Evolutionary conservation across 345 rosid genomes (phyloP).

Genomic region (Trapa incisa): DNA sequence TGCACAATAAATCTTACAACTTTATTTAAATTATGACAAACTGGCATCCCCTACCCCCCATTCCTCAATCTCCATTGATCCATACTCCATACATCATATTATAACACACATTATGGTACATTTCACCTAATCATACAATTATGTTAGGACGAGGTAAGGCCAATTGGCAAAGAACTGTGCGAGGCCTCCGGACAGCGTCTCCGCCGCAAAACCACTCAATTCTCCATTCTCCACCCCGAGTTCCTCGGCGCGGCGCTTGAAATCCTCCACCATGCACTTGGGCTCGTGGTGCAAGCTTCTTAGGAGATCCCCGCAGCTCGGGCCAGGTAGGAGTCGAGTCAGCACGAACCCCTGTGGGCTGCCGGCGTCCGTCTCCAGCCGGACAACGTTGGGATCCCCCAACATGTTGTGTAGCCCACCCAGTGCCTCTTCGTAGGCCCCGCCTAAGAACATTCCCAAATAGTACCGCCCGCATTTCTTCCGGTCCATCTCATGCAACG

Average conservation of each 20-base stretch:
- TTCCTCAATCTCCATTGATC: no score
- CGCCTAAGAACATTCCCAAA: conserved; percentile 92
- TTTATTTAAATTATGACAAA: no score
- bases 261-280: conserved; percentile 76
- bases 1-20: no score
- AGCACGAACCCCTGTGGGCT: conserved; percentile 85
- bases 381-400: conserved; percentile 80
- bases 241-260: conserved; percentile 78
- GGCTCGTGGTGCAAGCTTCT: conserved; percentile 94
- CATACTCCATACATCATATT: no score
- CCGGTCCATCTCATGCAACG: conserved; percentile 60
- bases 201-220: conserved; percentile 17
- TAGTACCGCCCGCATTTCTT: conserved; percentile 36
- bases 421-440: conserved; percentile 96
- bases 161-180: conserved; percentile 60
- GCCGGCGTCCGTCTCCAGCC: conserved; percentile 58
- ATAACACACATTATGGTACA: no score
- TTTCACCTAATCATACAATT: conserved; percentile 29
- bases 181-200: conserved; percentile 37
- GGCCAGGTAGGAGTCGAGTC: conserved; percentile 66
- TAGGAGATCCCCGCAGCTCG: conserved; percentile 78
- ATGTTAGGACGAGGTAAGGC: conserved; percentile 56
- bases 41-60: no score
- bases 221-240: conserved; percentile 16
- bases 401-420: conserved; percentile 93